Evolutionary conservation across 179 eudicot genomes (phyloP), one percentile per base, ranked within the genome.

Genomic region (Actinidia polygama): DNA sequence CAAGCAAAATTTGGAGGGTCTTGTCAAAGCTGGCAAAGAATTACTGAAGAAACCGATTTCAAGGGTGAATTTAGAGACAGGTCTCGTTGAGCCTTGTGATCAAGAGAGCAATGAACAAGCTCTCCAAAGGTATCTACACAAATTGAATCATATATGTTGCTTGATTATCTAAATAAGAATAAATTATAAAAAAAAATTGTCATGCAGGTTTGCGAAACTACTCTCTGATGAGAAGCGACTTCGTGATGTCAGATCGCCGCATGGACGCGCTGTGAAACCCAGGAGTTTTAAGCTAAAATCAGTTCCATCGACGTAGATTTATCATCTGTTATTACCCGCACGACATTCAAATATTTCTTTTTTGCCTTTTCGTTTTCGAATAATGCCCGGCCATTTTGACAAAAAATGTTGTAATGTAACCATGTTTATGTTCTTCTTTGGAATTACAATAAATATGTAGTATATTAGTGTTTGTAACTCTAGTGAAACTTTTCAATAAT

Each of bases 121-220:
- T 16, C 75, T 79, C 1, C 26, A 47, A 79, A 79, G 74, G 81
- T 79, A 66, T 4, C 9, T 18, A 4, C 10, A 16, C 23, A 21
- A n/a, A 5, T 14, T 40, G 44, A 10, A 12, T 23, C 26, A 7
- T 75, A n/a, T 50, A 7, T 15, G 54, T 11, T 47, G 7, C 11
- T 46, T 18, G 49, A 73, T 26, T 24, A 4, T 55, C 3, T 11
- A 1, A 66, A 50, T 50, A 26, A 8, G 12, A 8, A 21, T 50
- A 14, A 24, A 66, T 6, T 12, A 6, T 19, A 44, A 10, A 11
- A 2, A 10, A 4, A 10, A 14, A 46, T 10, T 46, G 8, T 84
- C 18, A 9, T 67, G 71, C 82, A 88, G 91, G 84, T 75, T 89
- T 83, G 91, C 91, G 63, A 85, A 89, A 76, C 5, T 84, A 9